Evolutionary conservation across 2,329 filamentous ascomycete genomes (phyloP), one percentile per base, ranked within the genome.

Genomic region (Colletotrichum brevisporum): DNA sequence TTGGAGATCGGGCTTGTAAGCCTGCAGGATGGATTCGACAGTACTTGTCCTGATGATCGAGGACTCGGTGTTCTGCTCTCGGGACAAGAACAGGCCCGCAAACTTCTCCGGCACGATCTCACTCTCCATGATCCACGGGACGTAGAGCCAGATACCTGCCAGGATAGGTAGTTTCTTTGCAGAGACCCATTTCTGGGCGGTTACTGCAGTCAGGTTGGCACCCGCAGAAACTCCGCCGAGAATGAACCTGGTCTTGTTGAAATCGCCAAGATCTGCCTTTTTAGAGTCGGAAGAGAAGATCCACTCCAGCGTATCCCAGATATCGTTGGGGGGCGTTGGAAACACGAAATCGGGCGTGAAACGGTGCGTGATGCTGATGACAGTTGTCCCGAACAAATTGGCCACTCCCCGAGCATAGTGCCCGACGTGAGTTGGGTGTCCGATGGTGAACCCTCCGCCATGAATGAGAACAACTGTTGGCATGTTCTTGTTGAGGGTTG

Each of bases 261-360:
- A 60, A 6, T 50, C 45, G 8, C 57, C 54, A 21, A 59, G 27
- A 5, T 10, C 24, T 5, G 56, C 36, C 31, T 48, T 39, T 16
- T 21, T 27, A 4, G 61, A 24, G n/a, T 52, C 5, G n/a, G 24
- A 24, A 15, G 63, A 65, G 13, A 65, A 60, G 8, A 72, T 64
- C 71, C 72, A 73, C 15, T 55, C 36, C 10, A 73, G 13, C 15
- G 61, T 27, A 72, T 85, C 83, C 72, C 79, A 83, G 70, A 77
- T 77, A 71, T 86, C 84, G 58, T 83, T 72, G 5, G 84, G 74
- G 6, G 77, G 78, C 10, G 71, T 75, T 0, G 84, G 84, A 64
- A 85, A 86, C 45, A 76, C 78, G 69, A 83, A 75, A 67, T 85
- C 83, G 0, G 85, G 84, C 2, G 81, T 83, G 12, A 86, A 78